Evolutionary conservation across 305 asterid species (phyloP).

Genomic region (Fraxinus sp.): DNA sequence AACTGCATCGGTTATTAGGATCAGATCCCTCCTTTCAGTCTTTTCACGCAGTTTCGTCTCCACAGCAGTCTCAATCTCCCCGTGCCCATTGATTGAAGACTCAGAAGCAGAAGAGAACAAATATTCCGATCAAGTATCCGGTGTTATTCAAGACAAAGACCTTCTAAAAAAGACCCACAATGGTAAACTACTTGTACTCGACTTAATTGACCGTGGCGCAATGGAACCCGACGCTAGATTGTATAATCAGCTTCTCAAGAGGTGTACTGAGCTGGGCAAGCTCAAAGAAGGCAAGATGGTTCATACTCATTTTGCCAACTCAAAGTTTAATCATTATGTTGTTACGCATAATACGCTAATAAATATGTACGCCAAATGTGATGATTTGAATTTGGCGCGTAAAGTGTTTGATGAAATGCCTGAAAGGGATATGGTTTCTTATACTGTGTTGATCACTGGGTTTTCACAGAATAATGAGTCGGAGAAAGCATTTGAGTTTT

Average conservation of each 20-base stretch:
- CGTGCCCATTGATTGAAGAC: slow-evolving; percentile 15
- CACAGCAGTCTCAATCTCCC: slow-evolving; percentile 19
- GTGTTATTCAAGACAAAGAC: slow-evolving; percentile 52
- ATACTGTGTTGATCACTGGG: slow-evolving; percentile 73
- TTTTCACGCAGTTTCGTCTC: slow-evolving; percentile 31
- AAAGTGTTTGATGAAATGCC: slow-evolving; percentile 73
- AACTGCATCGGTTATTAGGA: slow-evolving; percentile 2
- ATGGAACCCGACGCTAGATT: slow-evolving; percentile 52
- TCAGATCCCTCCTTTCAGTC: slow-evolving; percentile 7
- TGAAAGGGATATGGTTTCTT: slow-evolving; percentile 75
- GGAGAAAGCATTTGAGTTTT: slow-evolving; percentile 46
- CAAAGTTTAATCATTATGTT: slow-evolving; percentile 39
- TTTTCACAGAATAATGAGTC: slow-evolving; percentile 56
- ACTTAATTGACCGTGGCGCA: slow-evolving; percentile 55
- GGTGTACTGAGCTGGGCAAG: slow-evolving; percentile 54
- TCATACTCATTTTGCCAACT: slow-evolving; percentile 54
- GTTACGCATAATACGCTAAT: slow-evolving; percentile 48
- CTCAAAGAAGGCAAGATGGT: slow-evolving; percentile 53
- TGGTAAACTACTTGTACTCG: slow-evolving; percentile 62
- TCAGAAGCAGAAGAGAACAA: slow-evolving; percentile 25
- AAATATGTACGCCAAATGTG: slow-evolving; percentile 67
- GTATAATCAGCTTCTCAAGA: slow-evolving; percentile 56
- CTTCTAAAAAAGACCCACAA: slow-evolving; percentile 45
- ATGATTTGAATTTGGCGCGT: slow-evolving; percentile 55
- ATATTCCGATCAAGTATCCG: slow-evolving; percentile 25